Conservation (phyloP, 768 basidiomycete genomes). For the Inosperma sp. region DNA sequence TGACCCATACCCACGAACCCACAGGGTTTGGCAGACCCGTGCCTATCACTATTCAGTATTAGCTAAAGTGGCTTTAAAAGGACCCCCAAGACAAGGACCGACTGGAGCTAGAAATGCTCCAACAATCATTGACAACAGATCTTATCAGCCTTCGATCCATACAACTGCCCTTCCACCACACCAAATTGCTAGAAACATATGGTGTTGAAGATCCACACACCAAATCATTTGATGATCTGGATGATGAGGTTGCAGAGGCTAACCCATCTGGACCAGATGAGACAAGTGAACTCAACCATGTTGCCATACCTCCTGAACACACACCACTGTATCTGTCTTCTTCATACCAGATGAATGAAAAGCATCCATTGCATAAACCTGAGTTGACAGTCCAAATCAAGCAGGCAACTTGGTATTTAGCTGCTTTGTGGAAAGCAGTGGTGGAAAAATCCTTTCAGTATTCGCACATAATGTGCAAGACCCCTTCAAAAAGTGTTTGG, state of each 20-base stretch:
- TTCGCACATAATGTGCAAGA: slow-evolving; percentile 1
- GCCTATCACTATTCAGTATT: too few species aligned
- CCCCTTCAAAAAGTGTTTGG: slow-evolving; percentile 4
- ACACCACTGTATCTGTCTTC: neutral
- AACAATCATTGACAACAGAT: too few species aligned
- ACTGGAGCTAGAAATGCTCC: too few species aligned
- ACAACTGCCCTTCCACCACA: too few species aligned
- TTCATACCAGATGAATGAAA: neutral
- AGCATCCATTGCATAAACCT: neutral
- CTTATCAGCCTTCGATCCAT: too few species aligned
- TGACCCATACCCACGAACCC: too few species aligned
- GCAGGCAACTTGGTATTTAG: neutral
- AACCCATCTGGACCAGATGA: neutral
- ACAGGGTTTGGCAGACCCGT: too few species aligned
- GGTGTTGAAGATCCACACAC: neutral
- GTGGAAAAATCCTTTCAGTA: slow-evolving; percentile 13
- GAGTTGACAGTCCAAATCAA: neutral
- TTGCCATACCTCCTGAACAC: neutral
- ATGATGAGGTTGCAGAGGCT: neutral
- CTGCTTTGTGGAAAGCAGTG: neutral
- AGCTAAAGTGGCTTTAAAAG: too few species aligned
- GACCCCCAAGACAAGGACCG: too few species aligned
- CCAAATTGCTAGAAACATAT: neutral
- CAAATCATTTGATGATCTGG: neutral
- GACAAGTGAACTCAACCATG: neutral